Conservation (phyloP, 495 filamentous ascomycete species). For the Thozetella sp. region DNA sequence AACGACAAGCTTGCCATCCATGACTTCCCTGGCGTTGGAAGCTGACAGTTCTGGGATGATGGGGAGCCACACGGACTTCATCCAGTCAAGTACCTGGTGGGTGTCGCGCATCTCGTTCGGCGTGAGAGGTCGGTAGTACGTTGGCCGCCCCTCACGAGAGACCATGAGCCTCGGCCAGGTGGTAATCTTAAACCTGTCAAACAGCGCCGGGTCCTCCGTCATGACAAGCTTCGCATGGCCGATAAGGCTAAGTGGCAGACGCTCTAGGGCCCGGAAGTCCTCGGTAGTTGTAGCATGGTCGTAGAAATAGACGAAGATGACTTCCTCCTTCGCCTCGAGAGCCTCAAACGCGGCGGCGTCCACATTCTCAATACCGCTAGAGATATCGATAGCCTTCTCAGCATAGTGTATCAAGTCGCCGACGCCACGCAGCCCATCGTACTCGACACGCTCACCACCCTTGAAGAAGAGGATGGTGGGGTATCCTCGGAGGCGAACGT, state of each 20-base stretch:
- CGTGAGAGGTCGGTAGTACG: conserved; percentile 80
- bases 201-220: conserved; percentile 72
- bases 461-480: conserved; percentile 94
- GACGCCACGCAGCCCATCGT: conserved; percentile 87
- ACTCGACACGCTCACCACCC: conserved; percentile 88
- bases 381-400: conserved; percentile 80
- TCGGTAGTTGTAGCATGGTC: conserved; percentile 91
- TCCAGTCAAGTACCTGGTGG: conserved; percentile 81
- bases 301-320: conserved; percentile 96
- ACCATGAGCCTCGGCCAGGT: conserved; percentile 93
- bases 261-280: conserved; percentile 87
- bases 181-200: conserved; percentile 85
- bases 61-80: conserved; percentile 95
- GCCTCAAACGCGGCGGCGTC: conserved; percentile 75
- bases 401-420: conserved; percentile 88
- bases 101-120: conserved; percentile 91
- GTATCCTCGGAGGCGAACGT: conserved; percentile 74
- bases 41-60: conserved; percentile 94
- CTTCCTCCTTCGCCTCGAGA: conserved; percentile 90
- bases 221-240: conserved; percentile 92
- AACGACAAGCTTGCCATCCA: conserved; percentile 91
- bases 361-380: conserved; percentile 78
- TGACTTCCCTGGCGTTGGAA: conserved; percentile 88
- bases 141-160: conserved; percentile 83
- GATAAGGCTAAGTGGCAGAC: conserved; percentile 80